Conservation (phyloP, 139 green algal species). For the Ettlia oleoabundans region DNA sequence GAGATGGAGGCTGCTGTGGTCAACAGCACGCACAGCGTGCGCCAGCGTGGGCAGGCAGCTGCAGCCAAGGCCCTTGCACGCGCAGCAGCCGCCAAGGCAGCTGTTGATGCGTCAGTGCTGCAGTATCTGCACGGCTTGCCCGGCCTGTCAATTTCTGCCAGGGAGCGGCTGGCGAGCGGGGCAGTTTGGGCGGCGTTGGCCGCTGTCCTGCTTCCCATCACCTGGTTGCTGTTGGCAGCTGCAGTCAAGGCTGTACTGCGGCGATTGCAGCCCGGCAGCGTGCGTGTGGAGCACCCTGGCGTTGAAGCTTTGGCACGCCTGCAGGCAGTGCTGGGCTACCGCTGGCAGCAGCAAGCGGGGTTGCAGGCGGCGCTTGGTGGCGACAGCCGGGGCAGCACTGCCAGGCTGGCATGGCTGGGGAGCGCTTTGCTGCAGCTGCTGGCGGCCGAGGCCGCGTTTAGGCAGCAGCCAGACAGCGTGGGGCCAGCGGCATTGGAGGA, state of each 20-base stretch:
- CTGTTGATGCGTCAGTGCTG: constrained; percentile 20
- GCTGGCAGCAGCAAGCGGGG: background rate
- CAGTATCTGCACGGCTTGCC: background rate
- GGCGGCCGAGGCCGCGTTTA: constrained; percentile 10
- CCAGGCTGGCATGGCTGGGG: constrained; percentile 36
- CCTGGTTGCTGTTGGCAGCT: background rate
- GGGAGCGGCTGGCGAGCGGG: background rate
- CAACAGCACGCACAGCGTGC: background rate
- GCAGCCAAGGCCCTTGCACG: background rate
- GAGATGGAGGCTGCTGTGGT: background rate
- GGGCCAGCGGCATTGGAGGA: background rate
- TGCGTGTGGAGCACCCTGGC: background rate
- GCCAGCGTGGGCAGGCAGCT: background rate
- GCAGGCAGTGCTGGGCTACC: constrained; percentile 9
- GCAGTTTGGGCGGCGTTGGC: background rate
- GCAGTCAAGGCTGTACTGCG: background rate
- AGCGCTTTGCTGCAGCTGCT: constrained; percentile 16
- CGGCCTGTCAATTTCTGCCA: background rate
- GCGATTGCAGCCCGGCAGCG: constrained; percentile 12
- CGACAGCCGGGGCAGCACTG: constrained; percentile 5
- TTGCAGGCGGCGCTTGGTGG: constrained; percentile 1
- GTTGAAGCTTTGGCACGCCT: background rate
- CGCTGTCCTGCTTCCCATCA: background rate
- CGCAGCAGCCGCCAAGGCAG: background rate
- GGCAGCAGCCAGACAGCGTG: background rate